Base-by-base conservation (phyloP, 805 yeast genomes). In the Starmerella kuoi region DNA sequence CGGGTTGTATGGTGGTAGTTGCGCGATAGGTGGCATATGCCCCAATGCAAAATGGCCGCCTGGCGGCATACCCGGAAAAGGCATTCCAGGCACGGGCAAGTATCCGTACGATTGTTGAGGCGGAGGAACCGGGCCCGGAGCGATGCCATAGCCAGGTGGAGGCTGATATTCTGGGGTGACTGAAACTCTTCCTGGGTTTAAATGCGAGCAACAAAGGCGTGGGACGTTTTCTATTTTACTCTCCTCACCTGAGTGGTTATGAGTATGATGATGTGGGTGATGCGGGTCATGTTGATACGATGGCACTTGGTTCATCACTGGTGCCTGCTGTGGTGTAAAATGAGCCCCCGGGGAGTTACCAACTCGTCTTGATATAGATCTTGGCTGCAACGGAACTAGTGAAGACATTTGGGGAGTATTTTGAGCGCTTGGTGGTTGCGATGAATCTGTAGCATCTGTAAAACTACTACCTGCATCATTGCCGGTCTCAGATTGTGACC, bases 11-110 rank as follows among this genome's bases (percentile, higher is more conserved):
- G 34, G 34, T 11, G 28, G 28, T 4, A 33, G 20, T 15, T n/a
- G 27, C 4, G 26, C 15, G 4, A 4, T 8, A 8, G 38, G 27
- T 20, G 17, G 30, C 5, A 6, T 30, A 22, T 21, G 20, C n/a
- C 31, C 14, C 5, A 25, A 18, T 22, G 31, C 31, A n/a, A 35
- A 26, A 14, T 35, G 38, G 5, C 40, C 40, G 26, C 33, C 40
- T 28, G 23, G 40, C 26, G 34, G 40, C 40, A 37, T 27, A 20
- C 40, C 40, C 4, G 25, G 12, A 3, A 31, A 25, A 5, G 38
- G 38, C 37, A 15, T 15, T n/a, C 33, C 33, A 7, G 9, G 33
- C 11, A 30, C 27, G 8, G 37, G 37, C 12, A 33, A 4, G 26
- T 33, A 33, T 11, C 26, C 24, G 26, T n/a, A 33, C 6, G 25